Base-by-base conservation (phyloP, 148 eudicot genomes). In the Amaranthus hypochondriacus region DNA sequence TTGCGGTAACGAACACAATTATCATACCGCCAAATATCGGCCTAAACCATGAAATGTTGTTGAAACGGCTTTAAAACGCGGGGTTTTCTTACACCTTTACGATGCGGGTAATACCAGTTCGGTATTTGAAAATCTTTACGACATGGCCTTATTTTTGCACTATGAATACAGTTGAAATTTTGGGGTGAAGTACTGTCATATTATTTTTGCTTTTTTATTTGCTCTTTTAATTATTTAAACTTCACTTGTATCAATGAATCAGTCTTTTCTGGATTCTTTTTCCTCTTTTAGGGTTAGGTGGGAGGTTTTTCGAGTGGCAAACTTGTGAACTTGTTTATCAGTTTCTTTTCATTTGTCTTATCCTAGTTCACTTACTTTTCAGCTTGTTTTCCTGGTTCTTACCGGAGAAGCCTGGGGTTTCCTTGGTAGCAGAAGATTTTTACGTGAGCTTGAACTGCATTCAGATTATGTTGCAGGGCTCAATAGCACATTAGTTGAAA, bases 341-440 rank as follows among this genome's bases (percentile, higher is more conserved):
- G 43, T 61, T n/a, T 48, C 59, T 68, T 39, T 6, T 18, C 13
- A 21, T 53, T 6, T 71, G 6, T 70, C 54, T 47, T 56, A 50
- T 15, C 12, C 42, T 49, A 47, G 39, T 15, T 21, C 12, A 15
- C 44, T 55, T 6, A 11, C 72, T 57, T 52, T 76, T 64, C 90
- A 95, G 97, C 90, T 95, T 78, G 93, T 89, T 68, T 95, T 92
- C 74, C 76, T 88, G 77, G 85, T 88, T 78, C 84, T 92, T 68
- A 96, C 99, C 70, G 99, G 99, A 56, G 99, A 96, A 84, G 84
- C 95, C 56, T 96, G 99, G 99, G 99, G 99, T 71, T 96, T 85
- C 77, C 89, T 96, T 52, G 99, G 99, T 57, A 96, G 99, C 84
- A 84, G 96, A 75, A 84, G 97, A 85, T 88, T 96, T 83, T 81